Base-by-base conservation (phyloP, 768 basidiomycete genomes). In the Russula sp. region DNA sequence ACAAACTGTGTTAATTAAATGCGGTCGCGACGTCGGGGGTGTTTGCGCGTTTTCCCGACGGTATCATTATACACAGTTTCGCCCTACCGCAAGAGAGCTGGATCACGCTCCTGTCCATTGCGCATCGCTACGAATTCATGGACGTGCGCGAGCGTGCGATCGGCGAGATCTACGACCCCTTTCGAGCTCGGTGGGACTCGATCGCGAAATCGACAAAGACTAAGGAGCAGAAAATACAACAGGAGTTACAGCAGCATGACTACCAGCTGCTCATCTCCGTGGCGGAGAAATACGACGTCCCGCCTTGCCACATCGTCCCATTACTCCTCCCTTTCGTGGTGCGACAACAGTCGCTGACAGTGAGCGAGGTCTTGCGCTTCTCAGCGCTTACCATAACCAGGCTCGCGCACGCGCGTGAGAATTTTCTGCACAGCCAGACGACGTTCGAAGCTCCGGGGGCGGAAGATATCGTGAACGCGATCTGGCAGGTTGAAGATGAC, bases 71-170 rank as follows among this genome's bases (percentile, higher is more conserved):
- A 16, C 8, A 65, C 10, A 38, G 26, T 36, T 65, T 61, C 40
- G 26, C 40, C 7, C 59, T 65, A 4, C 55, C 64, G 7, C 59
- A 52, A 24, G 0, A 38, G 24, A 61, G 59, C 55, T 65, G 64
- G 64, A 54, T 65, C 49, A 53, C 59, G 24, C 40, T 65, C 0
- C 49, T 65, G 1, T 61, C 59, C 30, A 61, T 65, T 40, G 38
- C 64, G 20, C 64, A 65, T 38, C 64, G 28, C 18, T 65, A 56
- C 53, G 59, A 65, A 6, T 65, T 65, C 36, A 40, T 51, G 24
- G 51, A 57, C 48, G 64, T 65, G 30, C 48, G 40, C 49, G 46
- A 49, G 13, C 59, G 64, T 0, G 64, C 64, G n/a, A 61, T 65
- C 30, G 48, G 59, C 20, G 64, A 57, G 49, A 52, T 65, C 30